phyloP scores from a whole-genome alignment of 2,329 filamentous ascomycete genomes.

The Chrysoporthe austroafricana region DNA sequence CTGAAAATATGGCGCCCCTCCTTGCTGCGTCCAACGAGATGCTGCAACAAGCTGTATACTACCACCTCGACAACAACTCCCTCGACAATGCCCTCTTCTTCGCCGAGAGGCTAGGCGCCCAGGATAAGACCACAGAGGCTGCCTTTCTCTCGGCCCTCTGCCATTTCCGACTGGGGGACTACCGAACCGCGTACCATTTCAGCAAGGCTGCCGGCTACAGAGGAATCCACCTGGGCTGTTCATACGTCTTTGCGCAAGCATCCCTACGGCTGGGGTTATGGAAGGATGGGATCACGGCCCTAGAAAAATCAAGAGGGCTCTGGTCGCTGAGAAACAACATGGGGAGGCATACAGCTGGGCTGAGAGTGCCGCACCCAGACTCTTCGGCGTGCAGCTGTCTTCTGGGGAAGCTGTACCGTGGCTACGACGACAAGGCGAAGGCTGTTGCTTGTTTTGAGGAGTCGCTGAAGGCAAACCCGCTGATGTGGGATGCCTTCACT shows the following conservation, averaged over 20 bases:
- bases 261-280: constrained; percentile 79
- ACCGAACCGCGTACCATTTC: constrained; percentile 83
- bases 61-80: constrained; percentile 86
- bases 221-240: constrained; percentile 80
- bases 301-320: constrained; percentile 79
- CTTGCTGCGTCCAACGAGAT: constrained; percentile 54
- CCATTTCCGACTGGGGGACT: constrained; percentile 80
- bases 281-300: constrained; percentile 77
- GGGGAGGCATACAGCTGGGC: constrained; percentile 80
- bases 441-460: constrained; percentile 88
- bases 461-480: constrained; percentile 85
- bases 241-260: constrained; percentile 89
- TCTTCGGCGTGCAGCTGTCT: constrained; percentile 82
- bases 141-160: constrained; percentile 83
- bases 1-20: constrained; percentile 55
- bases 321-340: constrained; percentile 79
- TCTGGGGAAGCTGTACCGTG: constrained; percentile 84
- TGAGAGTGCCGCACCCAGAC: constrained; percentile 77
- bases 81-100: constrained; percentile 93
- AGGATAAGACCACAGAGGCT: constrained; percentile 81
- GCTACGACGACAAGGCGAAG: constrained; percentile 79
- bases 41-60: constrained; percentile 64
- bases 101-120: constrained; percentile 81
- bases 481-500: constrained; percentile 97
- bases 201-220: constrained; percentile 72